Base-by-base conservation (phyloP, 1,284 basidiomycete species). In the Boletus smithii region DNA sequence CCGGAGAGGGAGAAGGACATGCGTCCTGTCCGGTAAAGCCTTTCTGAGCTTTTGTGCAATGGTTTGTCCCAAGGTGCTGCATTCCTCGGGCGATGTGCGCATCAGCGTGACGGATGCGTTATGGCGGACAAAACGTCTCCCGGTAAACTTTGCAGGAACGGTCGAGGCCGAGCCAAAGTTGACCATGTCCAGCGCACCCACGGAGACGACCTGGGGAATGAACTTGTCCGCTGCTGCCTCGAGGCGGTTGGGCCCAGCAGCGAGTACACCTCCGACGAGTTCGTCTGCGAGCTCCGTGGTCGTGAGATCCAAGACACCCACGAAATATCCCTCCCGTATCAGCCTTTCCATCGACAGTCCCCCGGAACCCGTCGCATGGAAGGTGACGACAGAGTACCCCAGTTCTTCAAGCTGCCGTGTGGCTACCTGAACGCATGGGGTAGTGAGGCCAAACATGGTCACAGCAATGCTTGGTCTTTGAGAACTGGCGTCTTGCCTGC, bases 221-320 rank as follows among this genome's bases (percentile, higher is more conserved):
- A 33, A 42, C 42, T 17, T 50, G 32, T 46, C 42, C n/a, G 45
- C 42, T 8, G 54, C 57, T 14, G 62, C 62, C 40, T 61, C 52
- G 32, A 63, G 63, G 34, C 57, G 57, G 22, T 51, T 23, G 10
- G 65, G 48, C 4, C 59, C 59, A 3, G 61, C 61, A 11, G 43
- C 48, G 14, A 67, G 53, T 0, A 60, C 59, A 22, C 59, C 61
- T 5, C 65, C 59, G 26, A 63, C 57, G 23, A 65, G 54, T 42
- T 62, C 59, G 33, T 64, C 59, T 9, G 51, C 65, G 11, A 66
- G 57, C 48, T 62, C 61, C 10, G 61, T 64, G 14, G 60, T 66
- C 14, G 59, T 66, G 14, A 66, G 42, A 34, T 65, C 62, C 29
- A 63, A 32, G 8, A 64, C 60, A 1, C 57, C 63, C 1, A 38